These are phyloP conservation scores for Moricandia moricandioides DNA, from an alignment of 345 rosid species.

Conservation along the genomic window DNA sequence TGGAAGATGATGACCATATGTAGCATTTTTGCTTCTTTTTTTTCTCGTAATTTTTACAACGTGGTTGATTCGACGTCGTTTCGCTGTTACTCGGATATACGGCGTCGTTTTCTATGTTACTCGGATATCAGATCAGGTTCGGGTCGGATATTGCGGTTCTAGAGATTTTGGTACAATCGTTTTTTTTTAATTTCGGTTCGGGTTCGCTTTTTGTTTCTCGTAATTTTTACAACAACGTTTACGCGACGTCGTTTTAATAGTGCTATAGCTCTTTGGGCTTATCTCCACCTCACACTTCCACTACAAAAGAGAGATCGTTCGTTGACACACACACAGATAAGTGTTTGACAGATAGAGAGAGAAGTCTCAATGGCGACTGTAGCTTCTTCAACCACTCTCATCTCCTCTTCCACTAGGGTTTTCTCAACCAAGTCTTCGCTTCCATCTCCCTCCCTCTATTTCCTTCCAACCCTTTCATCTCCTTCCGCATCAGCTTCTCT, in stretches of 20 bases:
- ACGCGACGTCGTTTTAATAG: slow-evolving; percentile 6
- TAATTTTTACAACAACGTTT: background rate
- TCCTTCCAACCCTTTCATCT: slow-evolving; percentile 46
- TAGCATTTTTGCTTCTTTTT: background rate
- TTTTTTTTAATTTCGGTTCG: too few relatives aligned
- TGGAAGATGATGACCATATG: slow-evolving; percentile 11
- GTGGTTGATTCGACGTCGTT: too few relatives aligned
- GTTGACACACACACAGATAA: slow-evolving; percentile 19
- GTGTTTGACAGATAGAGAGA: slow-evolving; percentile 10
- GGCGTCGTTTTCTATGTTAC: too few relatives aligned
- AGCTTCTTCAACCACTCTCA: slow-evolving; percentile 55
- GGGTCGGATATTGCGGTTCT: too few relatives aligned
- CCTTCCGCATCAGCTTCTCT: slow-evolving; percentile 49
- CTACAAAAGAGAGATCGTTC: slow-evolving; percentile 25
- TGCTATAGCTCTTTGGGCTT: slow-evolving; percentile 15
- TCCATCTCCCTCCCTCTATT: slow-evolving; percentile 38
- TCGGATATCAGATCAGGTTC: too few relatives aligned
- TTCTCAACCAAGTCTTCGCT: slow-evolving; percentile 40
- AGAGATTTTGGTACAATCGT: too few relatives aligned
- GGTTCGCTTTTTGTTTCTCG: too few relatives aligned
- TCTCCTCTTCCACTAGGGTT: slow-evolving; percentile 52
- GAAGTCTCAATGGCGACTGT: slow-evolving; percentile 62
- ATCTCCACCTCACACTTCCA: slow-evolving; percentile 28
- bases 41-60: background rate
- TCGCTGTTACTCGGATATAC: too few relatives aligned